A percentile compares a stretch with the other conserved stretches of the same genome.
Evolutionary conservation across 257 asterid species (phyloP).

Genomic region (Nicotiana undulata): DNA sequence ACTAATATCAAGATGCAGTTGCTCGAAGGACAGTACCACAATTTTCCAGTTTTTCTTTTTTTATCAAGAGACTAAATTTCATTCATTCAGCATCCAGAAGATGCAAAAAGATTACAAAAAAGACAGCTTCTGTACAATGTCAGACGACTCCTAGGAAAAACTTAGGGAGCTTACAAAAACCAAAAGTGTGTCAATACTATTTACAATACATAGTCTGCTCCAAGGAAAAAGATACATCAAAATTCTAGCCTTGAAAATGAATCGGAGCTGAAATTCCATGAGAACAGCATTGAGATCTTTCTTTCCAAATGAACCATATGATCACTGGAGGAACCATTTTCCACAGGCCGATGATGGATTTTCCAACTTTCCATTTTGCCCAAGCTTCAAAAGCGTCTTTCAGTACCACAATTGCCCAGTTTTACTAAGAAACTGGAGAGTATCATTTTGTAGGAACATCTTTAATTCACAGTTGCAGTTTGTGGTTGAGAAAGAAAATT

Average conservation of each 20-base stretch:
- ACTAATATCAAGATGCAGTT: not conserved
- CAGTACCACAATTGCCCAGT: not conserved
- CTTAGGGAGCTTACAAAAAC: not conserved
- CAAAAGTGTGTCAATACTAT: not conserved
- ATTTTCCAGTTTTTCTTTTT: not conserved
- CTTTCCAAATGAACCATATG: not conserved
- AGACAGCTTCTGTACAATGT: not conserved
- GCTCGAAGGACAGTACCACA: not conserved
- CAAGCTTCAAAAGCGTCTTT: not conserved
- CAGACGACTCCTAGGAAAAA: not conserved
- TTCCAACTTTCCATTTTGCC: not conserved
- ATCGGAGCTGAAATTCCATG: not conserved
- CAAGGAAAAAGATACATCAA: constrained; percentile 5
- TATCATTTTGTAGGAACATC: not conserved
- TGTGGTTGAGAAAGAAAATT: not conserved
- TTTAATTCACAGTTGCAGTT: not conserved
- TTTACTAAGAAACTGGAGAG: not conserved
- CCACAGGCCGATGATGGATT: not conserved
- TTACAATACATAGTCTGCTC: not conserved
- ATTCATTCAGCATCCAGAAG: not conserved
- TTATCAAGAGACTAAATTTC: not conserved
- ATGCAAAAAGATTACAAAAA: not conserved
- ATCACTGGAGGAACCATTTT: not conserved
- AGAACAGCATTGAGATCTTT: not conserved
- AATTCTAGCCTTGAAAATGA: not conserved